A percentile compares a stretch with the other conserved stretches of the same genome.
Evolutionary conservation across 352 stramenopile species (phyloP).

Genomic region (Pythium brassicae): DNA sequence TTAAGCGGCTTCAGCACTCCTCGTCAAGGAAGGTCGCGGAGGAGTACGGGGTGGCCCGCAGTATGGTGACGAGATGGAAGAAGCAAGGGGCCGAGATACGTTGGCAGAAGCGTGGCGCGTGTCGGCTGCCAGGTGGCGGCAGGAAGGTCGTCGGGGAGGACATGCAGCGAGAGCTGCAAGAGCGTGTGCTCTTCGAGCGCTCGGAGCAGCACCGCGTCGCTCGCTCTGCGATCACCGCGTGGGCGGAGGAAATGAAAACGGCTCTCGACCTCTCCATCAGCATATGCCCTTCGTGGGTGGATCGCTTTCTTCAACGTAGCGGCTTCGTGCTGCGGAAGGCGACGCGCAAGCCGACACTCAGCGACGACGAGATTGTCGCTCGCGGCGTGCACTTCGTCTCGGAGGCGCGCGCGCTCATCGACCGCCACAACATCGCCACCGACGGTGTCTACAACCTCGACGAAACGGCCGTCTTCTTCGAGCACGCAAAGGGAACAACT

Average conservation of each 20-base stretch:
- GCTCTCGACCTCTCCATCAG: not conserved
- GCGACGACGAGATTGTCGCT: not conserved
- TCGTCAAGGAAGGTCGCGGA: not conserved
- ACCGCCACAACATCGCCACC: not conserved
- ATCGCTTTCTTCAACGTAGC: not conserved
- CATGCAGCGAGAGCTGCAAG: not conserved
- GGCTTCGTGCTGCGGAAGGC: not conserved
- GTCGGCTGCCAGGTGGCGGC: not conserved
- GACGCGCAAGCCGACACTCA: not conserved
- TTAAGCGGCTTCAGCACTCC: not conserved
- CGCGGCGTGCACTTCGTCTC: not conserved
- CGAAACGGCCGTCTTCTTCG: not conserved
- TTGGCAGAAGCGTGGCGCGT: not conserved
- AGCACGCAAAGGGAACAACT: not conserved
- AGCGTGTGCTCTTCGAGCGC: not conserved
- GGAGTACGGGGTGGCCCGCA: not conserved
- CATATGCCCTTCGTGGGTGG: not conserved
- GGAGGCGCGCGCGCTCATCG: not conserved
- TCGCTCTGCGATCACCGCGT: not conserved
- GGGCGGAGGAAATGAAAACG: not conserved
- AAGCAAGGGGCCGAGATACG: not conserved
- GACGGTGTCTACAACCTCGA: not conserved
- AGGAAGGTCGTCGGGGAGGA: not conserved
- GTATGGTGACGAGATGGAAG: slow-evolving; percentile 1
- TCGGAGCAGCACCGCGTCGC: not conserved